Evolutionary conservation across 2,329 filamentous ascomycete genomes (phyloP), one percentile per base, ranked within the genome.

Genomic region (Aspergillus quadrilineatus): DNA sequence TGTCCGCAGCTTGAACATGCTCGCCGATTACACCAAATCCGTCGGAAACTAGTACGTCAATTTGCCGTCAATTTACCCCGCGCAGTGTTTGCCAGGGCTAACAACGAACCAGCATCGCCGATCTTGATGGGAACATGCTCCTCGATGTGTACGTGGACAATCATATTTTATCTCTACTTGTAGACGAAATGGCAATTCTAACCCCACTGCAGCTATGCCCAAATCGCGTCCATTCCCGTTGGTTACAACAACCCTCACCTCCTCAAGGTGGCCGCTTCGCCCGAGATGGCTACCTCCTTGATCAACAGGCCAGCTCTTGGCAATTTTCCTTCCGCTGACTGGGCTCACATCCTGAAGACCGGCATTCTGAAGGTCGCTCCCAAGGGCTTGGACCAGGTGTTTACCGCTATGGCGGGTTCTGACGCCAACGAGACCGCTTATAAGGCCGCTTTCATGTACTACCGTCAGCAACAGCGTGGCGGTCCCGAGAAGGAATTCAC

Each of bases 361-460:
- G 90, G 92, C 66, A 85, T 95, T 60, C 85, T 97, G 65, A 86
- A 84, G 68, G 90, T 90, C 48, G 90, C 92, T 0, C 92, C 92
- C 58, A 88, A 88, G 72, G 92, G 92, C 34, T 79, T 93, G 61
- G 79, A 92, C 80, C 89, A 96, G 75, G 91, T 96, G 65, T 96
- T 96, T 79, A 96, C 92, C 15, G 90, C 88, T 63, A 89, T 91
- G 80, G 85, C 91, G 53, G 92, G 92, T 60, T 95, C 90, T 17
- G 92, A 96, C 69, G 92, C 92, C 75, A 96, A 96, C 78, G 92
- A 96, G 79, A 89, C 90, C 34, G 92, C 92, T 43, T 96, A 91
- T 84, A 96, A 96, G 79, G 92, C 92, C 7, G 92, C 92, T 49
- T 96, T 96, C 79, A 96, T 96, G 87, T 95, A 88, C 83, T 87